These are phyloP conservation scores for Yamagishiella unicocca DNA, from an alignment of 139 green algal species.

Conservation along the genomic window DNA sequence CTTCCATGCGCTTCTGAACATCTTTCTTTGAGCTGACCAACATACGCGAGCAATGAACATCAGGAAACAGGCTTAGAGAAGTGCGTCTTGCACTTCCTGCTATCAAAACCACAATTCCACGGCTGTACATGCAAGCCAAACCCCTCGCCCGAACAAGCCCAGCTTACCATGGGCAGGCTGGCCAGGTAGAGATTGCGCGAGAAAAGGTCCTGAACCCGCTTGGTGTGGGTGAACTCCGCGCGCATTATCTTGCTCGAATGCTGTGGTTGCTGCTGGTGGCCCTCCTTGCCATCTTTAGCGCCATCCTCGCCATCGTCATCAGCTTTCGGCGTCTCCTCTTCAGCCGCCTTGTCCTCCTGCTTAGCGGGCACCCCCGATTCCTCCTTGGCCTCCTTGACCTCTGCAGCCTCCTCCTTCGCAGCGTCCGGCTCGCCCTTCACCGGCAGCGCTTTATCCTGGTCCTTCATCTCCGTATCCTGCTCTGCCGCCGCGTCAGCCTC, in stretches of 20 bases:
- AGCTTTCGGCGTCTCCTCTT: not conserved
- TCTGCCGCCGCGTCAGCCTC: not conserved
- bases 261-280: not conserved
- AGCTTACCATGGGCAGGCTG: conserved; percentile 57
- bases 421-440: not conserved
- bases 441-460: not conserved
- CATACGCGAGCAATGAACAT: too few relatives aligned
- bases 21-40: too few relatives aligned
- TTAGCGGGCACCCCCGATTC: not conserved
- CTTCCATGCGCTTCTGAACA: too few relatives aligned
- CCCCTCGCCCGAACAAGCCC: too few relatives aligned
- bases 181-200: conserved; percentile 66
- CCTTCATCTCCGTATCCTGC: not conserved
- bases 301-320: not conserved
- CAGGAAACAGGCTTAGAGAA: too few relatives aligned
- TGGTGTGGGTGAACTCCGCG: conserved; percentile 57
- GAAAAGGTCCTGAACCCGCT: conserved; percentile 64
- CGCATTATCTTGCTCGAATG: conserved; percentile 61
- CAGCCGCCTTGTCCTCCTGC: not conserved
- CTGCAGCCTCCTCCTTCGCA: conserved; percentile 9
- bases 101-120: too few relatives aligned
- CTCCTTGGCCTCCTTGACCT: conserved; percentile 31
- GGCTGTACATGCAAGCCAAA: too few relatives aligned
- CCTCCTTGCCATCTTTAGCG: conserved; percentile 19
- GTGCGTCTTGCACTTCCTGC: too few relatives aligned